Conservation (phyloP, 768 basidiomycete genomes). For the Ephemerocybe angulata region DNA sequence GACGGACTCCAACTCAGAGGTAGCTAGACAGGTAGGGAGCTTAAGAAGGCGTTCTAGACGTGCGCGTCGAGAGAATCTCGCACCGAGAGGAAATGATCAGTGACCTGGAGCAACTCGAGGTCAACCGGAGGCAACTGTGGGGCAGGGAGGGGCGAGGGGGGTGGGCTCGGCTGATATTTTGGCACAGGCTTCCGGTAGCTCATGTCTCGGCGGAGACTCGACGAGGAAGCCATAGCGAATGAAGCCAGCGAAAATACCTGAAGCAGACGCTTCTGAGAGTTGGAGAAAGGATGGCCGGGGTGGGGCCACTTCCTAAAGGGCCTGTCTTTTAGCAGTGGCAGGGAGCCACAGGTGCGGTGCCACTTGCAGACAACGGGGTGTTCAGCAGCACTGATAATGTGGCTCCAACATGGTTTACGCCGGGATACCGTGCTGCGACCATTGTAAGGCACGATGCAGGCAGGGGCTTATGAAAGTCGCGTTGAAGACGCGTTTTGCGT, state of each 20-base stretch:
- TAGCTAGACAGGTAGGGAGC: background rate
- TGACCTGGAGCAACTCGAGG: conserved; percentile 4
- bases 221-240: conserved; percentile 9
- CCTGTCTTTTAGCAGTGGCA: background rate
- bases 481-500: conserved; percentile 1
- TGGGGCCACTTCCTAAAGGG: background rate
- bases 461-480: background rate
- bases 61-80: background rate
- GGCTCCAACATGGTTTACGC: background rate
- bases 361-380: background rate
- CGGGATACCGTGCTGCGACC: background rate
- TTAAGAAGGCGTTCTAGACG: background rate
- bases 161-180: conserved; percentile 61
- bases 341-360: background rate
- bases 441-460: background rate
- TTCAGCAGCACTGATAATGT: background rate
- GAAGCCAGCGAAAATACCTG: background rate
- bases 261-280: background rate
- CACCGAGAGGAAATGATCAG: conserved; percentile 12
- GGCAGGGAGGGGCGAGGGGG: conserved; percentile 35
- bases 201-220: conserved; percentile 39
- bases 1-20: conserved; percentile 7
- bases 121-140: conserved; percentile 6
- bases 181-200: conserved; percentile 74
- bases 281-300: conserved; percentile 6